Base-by-base conservation (phyloP, 2,329 filamentous ascomycete species). In the Claviceps spartinae region DNA sequence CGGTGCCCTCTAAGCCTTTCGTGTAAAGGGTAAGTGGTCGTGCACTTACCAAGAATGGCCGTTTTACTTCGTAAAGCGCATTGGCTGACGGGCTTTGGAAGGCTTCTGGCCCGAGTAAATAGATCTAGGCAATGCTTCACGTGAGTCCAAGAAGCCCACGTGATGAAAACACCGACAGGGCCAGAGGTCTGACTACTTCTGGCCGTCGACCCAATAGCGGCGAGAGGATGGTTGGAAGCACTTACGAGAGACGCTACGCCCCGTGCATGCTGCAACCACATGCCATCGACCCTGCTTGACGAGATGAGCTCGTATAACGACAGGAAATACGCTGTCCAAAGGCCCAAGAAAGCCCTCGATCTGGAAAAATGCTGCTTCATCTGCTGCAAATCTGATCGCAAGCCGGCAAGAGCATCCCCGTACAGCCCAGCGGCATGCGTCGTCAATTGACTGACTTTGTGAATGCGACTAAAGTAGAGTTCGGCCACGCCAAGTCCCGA, bases 281-380 rank as follows among this genome's bases (percentile, higher is more conserved):
- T 47, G 9, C 45, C 50, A n/a, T 47, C 45, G 24, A 36, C 24
- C 6, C 13, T 53, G 22, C 48, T 50, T 2, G 43, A 43, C 8
- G 53, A 54, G 30, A 56, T 50, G 36, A 56, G 47, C 43, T 56
- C 54, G 30, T 54, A 56, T 30, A 56, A 13, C 20, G 52, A 52
- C 3, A 56, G 46, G 20, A 55, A 54, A 22, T 48, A 50, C 1
- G 53, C 51, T 2, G 50, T 56, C 53, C 47, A 53, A 4, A 56
- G 51, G n/a, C 52, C 48, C 53, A 54, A 43, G 30, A 51, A 56
- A 14, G 53, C 51, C n/a, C 42, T 54, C 14, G 42, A 47, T 26
- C 43, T 14, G 4, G 34, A 47, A 34, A 49, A 48, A 8, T 51
- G 41, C 6, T 47, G 24, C 2, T 51, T 42, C 30, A 52, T 52